phyloP scores from a whole-genome alignment of 139 green algal species.

The Choricystis sp. region DNA sequence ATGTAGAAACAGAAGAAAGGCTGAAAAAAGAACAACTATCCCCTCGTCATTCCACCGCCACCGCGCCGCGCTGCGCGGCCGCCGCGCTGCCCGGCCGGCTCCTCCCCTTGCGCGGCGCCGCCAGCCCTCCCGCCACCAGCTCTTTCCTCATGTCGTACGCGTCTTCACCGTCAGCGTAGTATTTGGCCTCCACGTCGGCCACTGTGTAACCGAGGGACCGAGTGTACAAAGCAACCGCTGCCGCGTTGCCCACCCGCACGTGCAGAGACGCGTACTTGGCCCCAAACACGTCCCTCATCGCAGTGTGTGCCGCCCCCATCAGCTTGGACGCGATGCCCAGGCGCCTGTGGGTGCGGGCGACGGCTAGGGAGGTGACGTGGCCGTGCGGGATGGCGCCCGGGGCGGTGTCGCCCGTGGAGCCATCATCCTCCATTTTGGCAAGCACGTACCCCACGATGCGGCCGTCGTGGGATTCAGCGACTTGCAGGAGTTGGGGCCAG shows the following conservation, averaged over 20 bases:
- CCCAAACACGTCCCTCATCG: constrained; percentile 89
- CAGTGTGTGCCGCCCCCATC: constrained; percentile 76
- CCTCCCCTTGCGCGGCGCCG: not conserved
- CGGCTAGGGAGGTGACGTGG: constrained; percentile 95
- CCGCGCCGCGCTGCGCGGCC: no score
- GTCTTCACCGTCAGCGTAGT: constrained; percentile 96
- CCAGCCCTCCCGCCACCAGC: constrained; percentile 5
- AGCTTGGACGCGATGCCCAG: constrained; percentile 88
- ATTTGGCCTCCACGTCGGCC: constrained; percentile 83
- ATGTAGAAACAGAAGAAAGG: no score
- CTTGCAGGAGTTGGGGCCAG: constrained; percentile 94
- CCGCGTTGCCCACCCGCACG: constrained; percentile 89
- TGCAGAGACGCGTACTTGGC: constrained; percentile 89
- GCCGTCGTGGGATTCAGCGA: constrained; percentile 92
- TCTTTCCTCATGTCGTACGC: constrained; percentile 91
- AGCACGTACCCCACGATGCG: constrained; percentile 97
- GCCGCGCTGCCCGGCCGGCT: not conserved
- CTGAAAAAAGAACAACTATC: no score
- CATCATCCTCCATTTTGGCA: constrained; percentile 96
- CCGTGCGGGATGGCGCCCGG: no score
- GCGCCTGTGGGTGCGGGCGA: constrained; percentile 87
- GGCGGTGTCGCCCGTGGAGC: constrained; percentile 41
- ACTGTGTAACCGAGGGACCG: constrained; percentile 89
- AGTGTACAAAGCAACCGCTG: constrained; percentile 89
- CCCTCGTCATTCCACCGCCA: no score